A percentile compares a stretch with the other conserved stretches of the same genome.
These are phyloP conservation scores for Rhizophora apiculata DNA, from an alignment of 345 rosid genomes.

Conservation along the genomic window DNA sequence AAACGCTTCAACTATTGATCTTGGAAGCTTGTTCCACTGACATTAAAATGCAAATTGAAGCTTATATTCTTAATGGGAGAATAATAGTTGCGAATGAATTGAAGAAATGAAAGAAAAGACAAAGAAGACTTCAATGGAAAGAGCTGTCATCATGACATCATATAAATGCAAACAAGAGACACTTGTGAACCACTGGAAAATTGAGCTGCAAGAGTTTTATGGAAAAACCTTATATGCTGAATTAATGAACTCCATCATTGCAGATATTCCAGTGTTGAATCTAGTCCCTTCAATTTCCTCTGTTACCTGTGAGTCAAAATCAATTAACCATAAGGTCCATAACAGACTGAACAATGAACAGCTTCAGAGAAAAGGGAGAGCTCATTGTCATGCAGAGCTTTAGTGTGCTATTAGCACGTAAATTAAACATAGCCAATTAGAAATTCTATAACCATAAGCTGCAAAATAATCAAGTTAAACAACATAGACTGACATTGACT, in stretches of 20 bases:
- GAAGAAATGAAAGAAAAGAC: neutral
- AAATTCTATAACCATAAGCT: too few species aligned
- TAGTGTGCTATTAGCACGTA: too few species aligned
- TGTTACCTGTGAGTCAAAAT: slow-evolving; percentile 51
- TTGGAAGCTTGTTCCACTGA: slow-evolving; percentile 84
- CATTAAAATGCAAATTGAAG: slow-evolving; percentile 15
- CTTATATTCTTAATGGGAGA: slow-evolving; percentile 1
- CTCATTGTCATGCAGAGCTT: too few species aligned
- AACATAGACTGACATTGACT: too few species aligned
- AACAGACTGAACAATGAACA: neutral
- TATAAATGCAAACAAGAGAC: neutral
- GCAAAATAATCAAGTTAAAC: too few species aligned
- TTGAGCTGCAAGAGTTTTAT: neutral
- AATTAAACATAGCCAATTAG: too few species aligned
- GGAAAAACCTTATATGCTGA: slow-evolving; percentile 73
- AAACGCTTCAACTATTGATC: slow-evolving; percentile 58
- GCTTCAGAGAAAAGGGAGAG: too few species aligned
- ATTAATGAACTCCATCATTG: slow-evolving; percentile 96
- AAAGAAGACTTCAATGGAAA: neutral
- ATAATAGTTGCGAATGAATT: neutral
- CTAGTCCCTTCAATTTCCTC: slow-evolving; percentile 90
- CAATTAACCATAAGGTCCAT: slow-evolving; percentile 3
- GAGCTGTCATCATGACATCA: neutral
- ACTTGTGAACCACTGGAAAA: neutral
- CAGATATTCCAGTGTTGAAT: slow-evolving; percentile 92